Evolutionary conservation across 2,329 filamentous ascomycete genomes (phyloP), one percentile per base, ranked within the genome.

Genomic region (Dothistroma pini): DNA sequence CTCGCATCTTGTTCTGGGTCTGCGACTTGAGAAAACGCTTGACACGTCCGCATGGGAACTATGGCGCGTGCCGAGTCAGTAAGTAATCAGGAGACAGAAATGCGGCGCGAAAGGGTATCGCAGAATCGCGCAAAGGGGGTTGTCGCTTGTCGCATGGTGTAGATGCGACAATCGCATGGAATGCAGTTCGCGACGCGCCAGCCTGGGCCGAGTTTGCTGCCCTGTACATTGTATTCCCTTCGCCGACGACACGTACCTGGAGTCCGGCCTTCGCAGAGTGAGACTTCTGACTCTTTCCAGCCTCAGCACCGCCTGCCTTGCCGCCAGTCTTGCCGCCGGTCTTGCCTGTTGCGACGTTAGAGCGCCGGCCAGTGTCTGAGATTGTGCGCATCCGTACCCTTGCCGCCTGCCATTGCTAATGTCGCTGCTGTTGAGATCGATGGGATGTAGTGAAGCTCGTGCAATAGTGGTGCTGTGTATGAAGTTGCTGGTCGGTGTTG

Each of bases 11-110:
- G 82, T 97, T 96, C 77, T 97, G 95, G 54, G 95, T 97, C 82
- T 97, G 97, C 79, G 91, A 92, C 86, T 97, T 97, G 76, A 99
- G 84, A 83, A 97, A 97, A 82, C 95, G 93, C 89, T 99, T 99
- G 80, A 99, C 95, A 89, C 95, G 95, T 81, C 95, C 95, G 78
- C 95, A 99, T 64, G 95, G 95, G 78, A 99, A 99, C 95, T 99
- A 76, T 62, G 68, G 35, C 68, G 68, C 59, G 51, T 31, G 31
- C 31, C 11, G 8, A 35, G 51, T 53, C 31, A 53, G 51, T 25
- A 29, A 52, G 35, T 50, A 29, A 38, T 56, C 55, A 57, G 31
- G 54, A 32, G 65, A 58, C 48, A 56, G 48, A 4, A 4, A 44
- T 14, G n/a, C 8, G 41, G n/a, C 5, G 41, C 41, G 9, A 44